Conservation (phyloP, 1,284 basidiomycete genomes). For the Cryptococcus amylolentus region DNA sequence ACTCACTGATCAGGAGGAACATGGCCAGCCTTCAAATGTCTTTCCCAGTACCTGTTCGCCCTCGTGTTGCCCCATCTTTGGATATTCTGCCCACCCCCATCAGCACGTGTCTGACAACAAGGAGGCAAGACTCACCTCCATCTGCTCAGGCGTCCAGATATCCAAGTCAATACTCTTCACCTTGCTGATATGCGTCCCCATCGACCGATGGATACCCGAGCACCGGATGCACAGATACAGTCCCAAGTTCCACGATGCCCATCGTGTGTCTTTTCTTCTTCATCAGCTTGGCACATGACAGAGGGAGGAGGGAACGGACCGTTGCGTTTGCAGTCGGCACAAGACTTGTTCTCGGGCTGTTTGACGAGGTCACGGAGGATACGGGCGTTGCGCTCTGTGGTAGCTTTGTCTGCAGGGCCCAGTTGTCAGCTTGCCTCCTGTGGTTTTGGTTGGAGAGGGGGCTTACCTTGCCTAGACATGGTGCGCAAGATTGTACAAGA, state of each 20-base stretch:
- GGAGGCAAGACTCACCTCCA: constrained; percentile 64
- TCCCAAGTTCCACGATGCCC: constrained; percentile 98
- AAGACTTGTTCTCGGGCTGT: constrained; percentile 85
- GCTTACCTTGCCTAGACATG: too few relatives aligned
- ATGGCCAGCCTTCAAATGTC: constrained; percentile 88
- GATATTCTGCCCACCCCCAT: constrained; percentile 54
- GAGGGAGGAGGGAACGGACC: constrained; percentile 54
- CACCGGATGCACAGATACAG: constrained; percentile 95
- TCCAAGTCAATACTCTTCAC: constrained; percentile 98
- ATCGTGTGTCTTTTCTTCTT: constrained; percentile 72
- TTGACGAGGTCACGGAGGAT: constrained; percentile 80
- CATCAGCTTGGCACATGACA: too few relatives aligned
- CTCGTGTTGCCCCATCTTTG: constrained; percentile 91
- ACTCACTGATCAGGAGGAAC: constrained; percentile 90
- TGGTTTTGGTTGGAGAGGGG: too few relatives aligned
- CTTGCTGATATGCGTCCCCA: constrained; percentile 97
- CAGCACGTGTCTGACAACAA: background rate
- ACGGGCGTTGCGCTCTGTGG: constrained; percentile 70
- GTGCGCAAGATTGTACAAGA: too few relatives aligned
- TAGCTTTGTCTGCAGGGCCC: constrained; percentile 64
- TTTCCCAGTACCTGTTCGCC: constrained; percentile 96
- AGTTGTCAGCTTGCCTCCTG: constrained; percentile 13
- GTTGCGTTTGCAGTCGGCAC: constrained; percentile 90
- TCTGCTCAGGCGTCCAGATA: constrained; percentile 96
- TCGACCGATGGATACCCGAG: constrained; percentile 95